These are phyloP conservation scores for Coemansia sp. DNA, from an alignment of 192 early-diverging fungal species.

Conservation along the genomic window DNA sequence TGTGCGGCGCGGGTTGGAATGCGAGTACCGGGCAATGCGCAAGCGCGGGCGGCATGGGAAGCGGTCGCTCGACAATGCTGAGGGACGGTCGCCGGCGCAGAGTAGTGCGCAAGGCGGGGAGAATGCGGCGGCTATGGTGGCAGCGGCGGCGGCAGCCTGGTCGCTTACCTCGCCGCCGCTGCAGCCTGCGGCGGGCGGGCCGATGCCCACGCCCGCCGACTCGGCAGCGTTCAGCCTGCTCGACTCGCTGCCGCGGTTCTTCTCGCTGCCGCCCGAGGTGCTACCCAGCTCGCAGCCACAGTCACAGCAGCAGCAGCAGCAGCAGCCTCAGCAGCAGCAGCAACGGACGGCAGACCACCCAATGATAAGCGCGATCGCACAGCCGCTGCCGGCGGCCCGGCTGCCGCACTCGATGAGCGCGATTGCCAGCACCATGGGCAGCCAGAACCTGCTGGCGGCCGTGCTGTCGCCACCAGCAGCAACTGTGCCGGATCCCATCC, in stretches of 20 bases:
- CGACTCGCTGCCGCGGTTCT: conserved; percentile 28
- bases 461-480: conserved; percentile 2
- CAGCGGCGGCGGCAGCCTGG: conserved; percentile 17
- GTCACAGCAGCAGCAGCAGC: conserved; percentile 1
- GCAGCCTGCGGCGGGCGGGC: not conserved
- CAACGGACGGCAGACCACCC: not conserved
- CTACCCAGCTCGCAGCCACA: not conserved
- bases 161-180: conserved; percentile 16
- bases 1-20: conserved; percentile 29
- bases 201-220: not conserved
- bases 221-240: conserved; percentile 15
- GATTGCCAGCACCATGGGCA: not conserved
- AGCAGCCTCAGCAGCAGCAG: not conserved
- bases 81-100: no score
- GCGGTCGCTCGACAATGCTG: not conserved
- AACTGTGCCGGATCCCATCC: conserved; percentile 6
- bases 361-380: conserved; percentile 1
- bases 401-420: not conserved
- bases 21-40: conserved; percentile 50
- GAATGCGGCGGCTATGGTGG: conserved; percentile 1
- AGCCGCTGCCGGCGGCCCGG: not conserved
- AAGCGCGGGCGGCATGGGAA: conserved; percentile 50
- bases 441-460: conserved; percentile 3
- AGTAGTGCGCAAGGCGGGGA: not conserved
- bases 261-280: conserved; percentile 16